A percentile compares a stretch with the other conserved stretches of the same genome.
Conservation (phyloP, 2,329 filamentous ascomycete species). For the Bipolaris victoriae region DNA sequence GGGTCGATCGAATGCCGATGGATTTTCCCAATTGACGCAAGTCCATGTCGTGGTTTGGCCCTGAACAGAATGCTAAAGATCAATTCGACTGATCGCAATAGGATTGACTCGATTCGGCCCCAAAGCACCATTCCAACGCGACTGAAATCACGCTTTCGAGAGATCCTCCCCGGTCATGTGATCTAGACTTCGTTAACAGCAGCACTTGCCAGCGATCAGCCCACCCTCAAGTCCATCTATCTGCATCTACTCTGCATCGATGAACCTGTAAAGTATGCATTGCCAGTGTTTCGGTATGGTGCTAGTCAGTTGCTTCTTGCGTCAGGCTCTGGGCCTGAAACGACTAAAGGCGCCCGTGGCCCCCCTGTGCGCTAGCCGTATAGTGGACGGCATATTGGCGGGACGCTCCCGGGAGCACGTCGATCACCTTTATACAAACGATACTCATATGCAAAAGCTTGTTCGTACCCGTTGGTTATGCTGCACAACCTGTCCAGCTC, state of each 20-base stretch:
- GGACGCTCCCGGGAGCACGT: constrained; percentile 7
- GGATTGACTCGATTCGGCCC: neutral
- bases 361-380: neutral
- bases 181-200: neutral
- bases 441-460: constrained; percentile 9
- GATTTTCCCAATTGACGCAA: neutral
- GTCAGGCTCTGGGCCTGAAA: constrained; percentile 11
- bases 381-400: constrained; percentile 2
- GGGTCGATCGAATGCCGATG: neutral
- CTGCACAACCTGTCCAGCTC: neutral
- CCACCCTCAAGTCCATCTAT: neutral
- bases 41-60: neutral
- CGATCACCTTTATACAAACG: constrained; percentile 10
- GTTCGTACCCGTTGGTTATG: neutral
- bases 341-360: constrained; percentile 1
- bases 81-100: neutral
- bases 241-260: constrained; percentile 8
- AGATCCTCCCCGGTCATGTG: neutral
- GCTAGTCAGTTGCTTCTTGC: constrained; percentile 7
- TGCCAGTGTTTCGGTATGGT: constrained; percentile 8
- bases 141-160: neutral
- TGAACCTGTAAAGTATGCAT: constrained; percentile 1
- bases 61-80: neutral
- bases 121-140: neutral
- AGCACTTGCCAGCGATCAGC: neutral